These are phyloP conservation scores for Iris pallida DNA, from an alignment of 116 monocot genomes.

Conservation along the genomic window DNA sequence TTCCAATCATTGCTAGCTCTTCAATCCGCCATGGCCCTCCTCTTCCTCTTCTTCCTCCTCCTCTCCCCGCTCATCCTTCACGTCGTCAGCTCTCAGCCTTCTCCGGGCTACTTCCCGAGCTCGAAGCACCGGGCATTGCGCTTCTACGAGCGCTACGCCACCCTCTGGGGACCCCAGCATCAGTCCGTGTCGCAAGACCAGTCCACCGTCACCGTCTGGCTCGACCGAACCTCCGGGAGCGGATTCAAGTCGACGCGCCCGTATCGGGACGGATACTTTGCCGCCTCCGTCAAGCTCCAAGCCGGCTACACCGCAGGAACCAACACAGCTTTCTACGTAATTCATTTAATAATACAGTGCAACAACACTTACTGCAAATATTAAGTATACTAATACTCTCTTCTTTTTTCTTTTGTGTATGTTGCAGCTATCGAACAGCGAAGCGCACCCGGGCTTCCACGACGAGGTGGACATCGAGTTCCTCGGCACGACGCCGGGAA, in stretches of 20 bases:
- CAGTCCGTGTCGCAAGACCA: slow-evolving; percentile 35
- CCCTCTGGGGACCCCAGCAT: slow-evolving; percentile 39
- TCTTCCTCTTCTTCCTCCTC: slow-evolving; percentile 1
- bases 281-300: slow-evolving; percentile 24
- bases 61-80: neutral
- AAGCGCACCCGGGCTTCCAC: slow-evolving; percentile 80
- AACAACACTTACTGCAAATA: neutral
- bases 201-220: slow-evolving; percentile 33
- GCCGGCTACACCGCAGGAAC: slow-evolving; percentile 48
- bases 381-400: neutral
- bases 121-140: slow-evolving; percentile 11
- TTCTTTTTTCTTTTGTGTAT: neutral
- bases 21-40: slow-evolving; percentile 6
- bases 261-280: slow-evolving; percentile 26
- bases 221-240: slow-evolving; percentile 35
- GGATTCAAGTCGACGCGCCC: slow-evolving; percentile 28
- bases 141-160: slow-evolving; percentile 19
- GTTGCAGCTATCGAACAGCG: slow-evolving; percentile 70
- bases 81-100: slow-evolving; percentile 27
- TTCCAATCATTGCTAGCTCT: neutral
- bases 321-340: slow-evolving; percentile 84
- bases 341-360: too few species aligned
- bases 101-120: slow-evolving; percentile 43
- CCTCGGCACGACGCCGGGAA: slow-evolving; percentile 69
- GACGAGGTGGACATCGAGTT: slow-evolving; percentile 95